Conservation (phyloP, 768 basidiomycete genomes). For the Mycena rosella region DNA sequence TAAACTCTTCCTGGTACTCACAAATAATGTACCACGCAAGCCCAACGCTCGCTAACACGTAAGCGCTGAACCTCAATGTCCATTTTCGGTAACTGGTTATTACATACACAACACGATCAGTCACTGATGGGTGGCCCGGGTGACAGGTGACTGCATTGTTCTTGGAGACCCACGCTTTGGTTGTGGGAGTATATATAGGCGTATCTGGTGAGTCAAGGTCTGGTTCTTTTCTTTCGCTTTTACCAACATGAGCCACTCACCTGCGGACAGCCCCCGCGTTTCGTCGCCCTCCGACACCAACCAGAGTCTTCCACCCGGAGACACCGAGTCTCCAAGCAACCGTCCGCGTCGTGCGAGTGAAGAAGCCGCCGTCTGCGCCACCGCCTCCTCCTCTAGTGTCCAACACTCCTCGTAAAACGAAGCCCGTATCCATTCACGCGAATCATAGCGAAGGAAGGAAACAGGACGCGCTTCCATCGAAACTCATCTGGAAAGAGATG, state of each 20-base stretch:
- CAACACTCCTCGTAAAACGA: not conserved
- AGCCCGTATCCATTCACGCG: no score
- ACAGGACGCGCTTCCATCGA: not conserved
- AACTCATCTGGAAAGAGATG: not conserved
- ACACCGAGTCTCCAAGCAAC: not conserved
- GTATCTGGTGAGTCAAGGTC: not conserved
- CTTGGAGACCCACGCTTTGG: not conserved
- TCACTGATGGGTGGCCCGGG: not conserved
- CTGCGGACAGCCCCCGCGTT: no score
- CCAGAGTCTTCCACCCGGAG: not conserved
- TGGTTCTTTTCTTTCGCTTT: not conserved
- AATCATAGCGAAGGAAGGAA: not conserved
- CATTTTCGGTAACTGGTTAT: not conserved
- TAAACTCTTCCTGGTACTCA: no score
- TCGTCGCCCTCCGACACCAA: not conserved
- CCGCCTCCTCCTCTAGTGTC: not conserved
- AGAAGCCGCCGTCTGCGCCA: not conserved
- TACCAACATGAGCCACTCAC: slow-evolving; percentile 17
- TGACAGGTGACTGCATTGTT: not conserved
- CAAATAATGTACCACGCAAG: no score
- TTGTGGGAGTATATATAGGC: not conserved
- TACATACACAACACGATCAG: not conserved
- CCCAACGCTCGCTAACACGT: no score
- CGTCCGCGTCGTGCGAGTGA: not conserved
- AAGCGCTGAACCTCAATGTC: not conserved